phyloP scores from a whole-genome alignment of 148 eudicot genomes.

The Rhododendron griersonianum region DNA sequence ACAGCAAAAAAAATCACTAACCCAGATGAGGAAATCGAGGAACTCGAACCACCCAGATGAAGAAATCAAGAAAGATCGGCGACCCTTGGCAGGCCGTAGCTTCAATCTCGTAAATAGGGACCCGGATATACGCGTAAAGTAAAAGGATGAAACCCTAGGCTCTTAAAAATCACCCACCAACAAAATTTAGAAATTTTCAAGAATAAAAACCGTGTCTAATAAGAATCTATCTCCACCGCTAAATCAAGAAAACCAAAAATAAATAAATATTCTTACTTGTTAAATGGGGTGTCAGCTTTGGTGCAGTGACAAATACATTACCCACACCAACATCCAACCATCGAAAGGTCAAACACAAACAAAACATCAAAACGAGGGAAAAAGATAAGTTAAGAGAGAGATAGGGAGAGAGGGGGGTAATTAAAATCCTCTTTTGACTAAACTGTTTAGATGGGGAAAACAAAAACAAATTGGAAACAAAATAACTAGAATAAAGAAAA shows the following conservation, averaged over 20 bases:
- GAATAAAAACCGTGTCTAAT: constrained; percentile 6
- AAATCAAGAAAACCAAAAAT: constrained; percentile 12
- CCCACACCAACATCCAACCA: constrained; percentile 16
- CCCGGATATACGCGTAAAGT: constrained; percentile 13
- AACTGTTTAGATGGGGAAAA: constrained; percentile 9
- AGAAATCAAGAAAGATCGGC: constrained; percentile 28
- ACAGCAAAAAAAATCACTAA: constrained; percentile 16
- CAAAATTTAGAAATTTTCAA: constrained; percentile 1
- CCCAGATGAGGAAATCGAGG: constrained; percentile 21
- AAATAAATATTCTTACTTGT: constrained; percentile 8
- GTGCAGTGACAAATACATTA: constrained; percentile 20
- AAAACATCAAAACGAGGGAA: constrained; percentile 10
- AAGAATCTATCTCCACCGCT: constrained; percentile 21
- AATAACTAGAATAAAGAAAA: constrained; percentile 1
- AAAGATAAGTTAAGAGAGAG: neutral
- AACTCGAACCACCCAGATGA: constrained; percentile 25
- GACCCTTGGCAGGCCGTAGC: constrained; percentile 15
- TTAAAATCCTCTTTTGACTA: constrained; percentile 18
- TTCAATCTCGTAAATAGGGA: constrained; percentile 18
- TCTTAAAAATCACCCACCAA: constrained; percentile 24
- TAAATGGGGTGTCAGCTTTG: constrained; percentile 20
- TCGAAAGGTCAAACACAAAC: constrained; percentile 21
- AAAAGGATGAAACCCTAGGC: constrained; percentile 22
- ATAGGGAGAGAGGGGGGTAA: constrained; percentile 1
- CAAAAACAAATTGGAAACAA: constrained; percentile 17